A percentile compares a stretch with the other conserved stretches of the same genome.
Conservation (phyloP, 345 rosid species). For the Rhodomyrtus tomentosa region DNA sequence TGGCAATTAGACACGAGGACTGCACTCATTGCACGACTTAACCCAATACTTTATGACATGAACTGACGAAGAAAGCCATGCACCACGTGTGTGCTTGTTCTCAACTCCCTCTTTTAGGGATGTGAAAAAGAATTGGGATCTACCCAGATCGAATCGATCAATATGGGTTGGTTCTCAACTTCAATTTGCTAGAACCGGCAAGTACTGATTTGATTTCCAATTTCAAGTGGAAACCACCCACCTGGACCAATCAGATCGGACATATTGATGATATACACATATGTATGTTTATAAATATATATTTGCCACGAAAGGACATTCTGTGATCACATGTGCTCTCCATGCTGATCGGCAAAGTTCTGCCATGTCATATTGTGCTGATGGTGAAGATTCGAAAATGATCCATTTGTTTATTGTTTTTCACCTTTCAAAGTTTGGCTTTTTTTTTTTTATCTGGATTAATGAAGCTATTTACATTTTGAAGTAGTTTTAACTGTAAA, state of each 20-base stretch:
- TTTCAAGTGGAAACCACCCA: too few species aligned
- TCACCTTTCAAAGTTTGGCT: neutral
- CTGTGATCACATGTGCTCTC: slow-evolving; percentile 28
- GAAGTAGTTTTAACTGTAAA: neutral
- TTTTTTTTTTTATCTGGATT: neutral
- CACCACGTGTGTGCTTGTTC: too few species aligned
- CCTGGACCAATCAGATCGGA: too few species aligned
- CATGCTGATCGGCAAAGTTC: slow-evolving; percentile 74
- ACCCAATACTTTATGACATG: neutral
- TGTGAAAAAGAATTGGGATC: too few species aligned
- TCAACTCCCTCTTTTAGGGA: too few species aligned
- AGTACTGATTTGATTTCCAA: too few species aligned
- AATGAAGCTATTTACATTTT: neutral
- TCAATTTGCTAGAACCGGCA: too few species aligned
- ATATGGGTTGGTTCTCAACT: too few species aligned
- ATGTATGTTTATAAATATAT: too few species aligned
- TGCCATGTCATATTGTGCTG: slow-evolving; percentile 69
- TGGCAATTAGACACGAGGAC: neutral
- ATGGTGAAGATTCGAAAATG: slow-evolving; percentile 83
- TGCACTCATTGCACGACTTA: neutral
- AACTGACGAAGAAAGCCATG: neutral
- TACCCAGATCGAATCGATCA: too few species aligned
- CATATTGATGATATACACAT: too few species aligned
- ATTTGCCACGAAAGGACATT: too few species aligned
- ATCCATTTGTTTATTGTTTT: neutral